Percentiles rank a stretch among this genome's conserved stretches.
Conservation (phyloP, 2,329 filamentous ascomycete genomes). For the Colletotrichum lentis region DNA sequence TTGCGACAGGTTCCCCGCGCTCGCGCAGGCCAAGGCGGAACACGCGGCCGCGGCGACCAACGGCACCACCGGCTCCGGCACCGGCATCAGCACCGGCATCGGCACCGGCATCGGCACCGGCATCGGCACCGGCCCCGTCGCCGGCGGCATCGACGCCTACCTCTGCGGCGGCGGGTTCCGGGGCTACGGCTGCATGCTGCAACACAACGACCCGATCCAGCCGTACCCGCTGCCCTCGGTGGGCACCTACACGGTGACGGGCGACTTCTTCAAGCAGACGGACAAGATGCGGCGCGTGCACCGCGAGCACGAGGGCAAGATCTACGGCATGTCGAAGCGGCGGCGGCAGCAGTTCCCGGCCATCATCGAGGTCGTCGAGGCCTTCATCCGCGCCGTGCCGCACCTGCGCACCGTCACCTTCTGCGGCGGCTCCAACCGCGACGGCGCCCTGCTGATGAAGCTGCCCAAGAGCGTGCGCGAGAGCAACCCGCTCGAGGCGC, state of each 20-base stretch:
- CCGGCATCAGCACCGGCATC: too few species aligned
- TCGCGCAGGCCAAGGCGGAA: constrained; percentile 49
- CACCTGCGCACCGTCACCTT: constrained; percentile 79
- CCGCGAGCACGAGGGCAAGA: constrained; percentile 60
- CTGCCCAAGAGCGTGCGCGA: constrained; percentile 67
- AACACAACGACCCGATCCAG: constrained; percentile 75
- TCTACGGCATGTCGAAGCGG: constrained; percentile 82
- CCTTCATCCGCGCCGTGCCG: constrained; percentile 74
- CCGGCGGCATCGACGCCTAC: constrained; percentile 73
- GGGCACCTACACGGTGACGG: constrained; percentile 76
- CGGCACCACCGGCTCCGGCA: too few species aligned
- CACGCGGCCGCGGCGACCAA: constrained; percentile 43
- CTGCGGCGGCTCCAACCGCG: constrained; percentile 86
- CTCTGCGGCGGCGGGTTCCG: constrained; percentile 90
- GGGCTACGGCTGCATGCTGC: constrained; percentile 89
- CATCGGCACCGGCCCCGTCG: constrained; percentile 29
- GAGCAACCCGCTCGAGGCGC: constrained; percentile 67
- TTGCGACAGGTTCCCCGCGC: constrained; percentile 57
- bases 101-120: too few species aligned
- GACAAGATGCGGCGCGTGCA: constrained; percentile 62
- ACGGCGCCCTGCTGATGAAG: constrained; percentile 80
- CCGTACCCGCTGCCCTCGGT: constrained; percentile 87
- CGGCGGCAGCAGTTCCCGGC: constrained; percentile 84
- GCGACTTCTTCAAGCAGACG: constrained; percentile 66
- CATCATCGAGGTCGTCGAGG: constrained; percentile 80